Conservation (phyloP, 495 filamentous ascomycete genomes). For the Tuber magnatum region DNA sequence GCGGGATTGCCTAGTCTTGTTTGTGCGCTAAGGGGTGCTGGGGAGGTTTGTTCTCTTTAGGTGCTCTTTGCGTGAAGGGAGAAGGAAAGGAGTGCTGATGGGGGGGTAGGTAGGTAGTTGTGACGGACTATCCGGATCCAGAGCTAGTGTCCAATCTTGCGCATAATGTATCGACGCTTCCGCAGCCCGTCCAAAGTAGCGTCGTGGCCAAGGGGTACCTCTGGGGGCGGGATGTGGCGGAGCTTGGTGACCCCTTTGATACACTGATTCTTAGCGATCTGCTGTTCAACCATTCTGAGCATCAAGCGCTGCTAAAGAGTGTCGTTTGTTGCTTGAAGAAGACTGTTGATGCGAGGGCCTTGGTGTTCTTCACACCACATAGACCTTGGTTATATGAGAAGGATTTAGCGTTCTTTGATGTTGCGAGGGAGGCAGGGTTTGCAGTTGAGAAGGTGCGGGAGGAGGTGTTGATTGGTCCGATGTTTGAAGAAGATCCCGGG, state of each 20-base stretch:
- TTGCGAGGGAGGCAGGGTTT: conserved; percentile 61
- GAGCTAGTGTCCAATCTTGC: conserved; percentile 70
- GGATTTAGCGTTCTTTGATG: conserved; percentile 78
- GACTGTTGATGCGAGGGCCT: conserved; percentile 52
- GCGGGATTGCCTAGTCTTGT: conserved; percentile 79
- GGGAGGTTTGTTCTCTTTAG: conserved; percentile 21
- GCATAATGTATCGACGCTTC: conserved; percentile 57
- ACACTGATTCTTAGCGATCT: conserved; percentile 78
- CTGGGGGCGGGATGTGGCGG: conserved; percentile 60
- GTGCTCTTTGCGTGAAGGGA: neutral
- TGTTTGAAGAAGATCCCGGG: conserved; percentile 83
- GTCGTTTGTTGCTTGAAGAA: conserved; percentile 57
- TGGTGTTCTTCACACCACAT: conserved; percentile 91
- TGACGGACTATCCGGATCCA: conserved; percentile 82
- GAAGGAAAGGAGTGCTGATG: neutral
- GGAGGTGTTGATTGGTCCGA: conserved; percentile 67
- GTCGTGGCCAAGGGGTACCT: conserved; percentile 60
- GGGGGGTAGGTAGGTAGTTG: conserved; percentile 53
- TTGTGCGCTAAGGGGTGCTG: conserved; percentile 62
- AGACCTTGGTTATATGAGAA: conserved; percentile 78
- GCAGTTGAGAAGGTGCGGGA: conserved; percentile 70
- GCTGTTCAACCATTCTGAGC: conserved; percentile 81
- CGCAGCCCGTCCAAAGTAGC: conserved; percentile 30
- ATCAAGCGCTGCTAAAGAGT: conserved; percentile 63
- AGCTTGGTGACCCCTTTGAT: conserved; percentile 58